Percentiles rank a stretch among this genome's conserved stretches.
Conservation (phyloP, 2,329 filamentous ascomycete species). For the Curvularia sp. region DNA sequence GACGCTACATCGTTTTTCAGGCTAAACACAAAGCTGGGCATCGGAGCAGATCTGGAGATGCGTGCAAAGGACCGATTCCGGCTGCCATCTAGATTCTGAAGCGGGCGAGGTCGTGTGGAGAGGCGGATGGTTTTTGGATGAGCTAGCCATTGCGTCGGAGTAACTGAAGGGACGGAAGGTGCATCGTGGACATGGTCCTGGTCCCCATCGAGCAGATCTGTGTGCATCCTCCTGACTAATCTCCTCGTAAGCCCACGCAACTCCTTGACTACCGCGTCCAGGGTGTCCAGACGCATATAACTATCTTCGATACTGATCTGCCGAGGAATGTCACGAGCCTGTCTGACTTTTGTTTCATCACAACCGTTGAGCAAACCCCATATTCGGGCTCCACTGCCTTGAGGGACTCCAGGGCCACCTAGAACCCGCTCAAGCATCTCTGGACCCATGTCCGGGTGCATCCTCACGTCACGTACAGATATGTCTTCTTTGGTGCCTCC, state of each 20-base stretch:
- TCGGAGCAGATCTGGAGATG: conserved; percentile 75
- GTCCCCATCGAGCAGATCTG: conserved; percentile 71
- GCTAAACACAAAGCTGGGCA: conserved; percentile 78
- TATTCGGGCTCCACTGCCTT: conserved; percentile 73
- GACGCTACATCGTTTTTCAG: conserved; percentile 64
- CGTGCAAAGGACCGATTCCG: conserved; percentile 69
- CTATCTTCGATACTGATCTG: conserved; percentile 97
- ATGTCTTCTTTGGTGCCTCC: conserved; percentile 63
- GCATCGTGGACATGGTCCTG: conserved; percentile 35
- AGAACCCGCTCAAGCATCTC: conserved; percentile 72
- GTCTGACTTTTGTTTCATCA: conserved; percentile 76
- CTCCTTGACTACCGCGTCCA: conserved; percentile 71
- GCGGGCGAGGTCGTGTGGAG: conserved; percentile 71
- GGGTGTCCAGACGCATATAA: conserved; percentile 73
- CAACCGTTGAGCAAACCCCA: conserved; percentile 84
- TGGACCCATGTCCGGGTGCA: conserved; percentile 68
- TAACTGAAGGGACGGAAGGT: background rate
- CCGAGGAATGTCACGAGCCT: conserved; percentile 74
- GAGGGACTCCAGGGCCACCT: conserved; percentile 71
- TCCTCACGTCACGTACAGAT: conserved; percentile 71
- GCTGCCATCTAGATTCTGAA: conserved; percentile 61
- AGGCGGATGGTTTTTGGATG: conserved; percentile 82
- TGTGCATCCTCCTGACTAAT: conserved; percentile 78
- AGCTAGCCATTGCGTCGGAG: conserved; percentile 71
- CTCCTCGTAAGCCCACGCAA: conserved; percentile 72